phyloP scores from a whole-genome alignment of 768 basidiomycete genomes.

The Tricholoma saponaceum region DNA sequence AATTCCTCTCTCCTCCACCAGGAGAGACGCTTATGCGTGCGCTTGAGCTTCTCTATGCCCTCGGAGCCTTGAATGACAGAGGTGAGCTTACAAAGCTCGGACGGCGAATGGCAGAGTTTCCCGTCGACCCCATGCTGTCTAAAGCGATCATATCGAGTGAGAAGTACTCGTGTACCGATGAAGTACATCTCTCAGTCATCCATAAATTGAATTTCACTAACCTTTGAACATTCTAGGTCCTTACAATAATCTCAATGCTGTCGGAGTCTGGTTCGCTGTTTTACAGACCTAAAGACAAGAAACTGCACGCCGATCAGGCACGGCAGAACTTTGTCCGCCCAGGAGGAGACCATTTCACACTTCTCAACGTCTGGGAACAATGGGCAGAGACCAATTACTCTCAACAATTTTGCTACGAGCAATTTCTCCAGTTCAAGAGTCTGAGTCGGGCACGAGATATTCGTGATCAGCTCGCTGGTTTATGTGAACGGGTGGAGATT shows the following conservation, averaged over 20 bases:
- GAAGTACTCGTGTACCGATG: constrained; percentile 90
- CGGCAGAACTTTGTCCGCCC: constrained; percentile 94
- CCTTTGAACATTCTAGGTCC: constrained; percentile 46
- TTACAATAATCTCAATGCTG: constrained; percentile 97
- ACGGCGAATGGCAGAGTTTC: constrained; percentile 97
- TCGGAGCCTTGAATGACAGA: constrained; percentile 93
- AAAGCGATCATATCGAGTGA: constrained; percentile 97
- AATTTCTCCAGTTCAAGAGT: constrained; percentile 93
- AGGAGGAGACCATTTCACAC: constrained; percentile 96
- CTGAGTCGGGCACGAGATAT: constrained; percentile 94
- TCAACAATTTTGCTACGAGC: constrained; percentile 95
- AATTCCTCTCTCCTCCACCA: constrained; percentile 97
- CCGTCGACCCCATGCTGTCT: constrained; percentile 96
- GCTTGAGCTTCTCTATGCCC: constrained; percentile 88
- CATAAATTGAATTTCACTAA: neutral
- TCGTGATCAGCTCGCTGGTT: constrained; percentile 87
- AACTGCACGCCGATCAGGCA: constrained; percentile 95
- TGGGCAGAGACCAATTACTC: constrained; percentile 99
- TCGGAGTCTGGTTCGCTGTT: constrained; percentile 93
- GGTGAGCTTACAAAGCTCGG: constrained; percentile 98
- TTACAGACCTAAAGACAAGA: constrained; percentile 98
- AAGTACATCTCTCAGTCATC: constrained; percentile 46
- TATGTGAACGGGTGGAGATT: constrained; percentile 97
- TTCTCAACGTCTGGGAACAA: constrained; percentile 98
- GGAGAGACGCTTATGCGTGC: constrained; percentile 97